Percentiles rank a stretch among this genome's conserved stretches.
Conservation (phyloP, 306 rosid genomes). For the Prunus mongolica region DNA sequence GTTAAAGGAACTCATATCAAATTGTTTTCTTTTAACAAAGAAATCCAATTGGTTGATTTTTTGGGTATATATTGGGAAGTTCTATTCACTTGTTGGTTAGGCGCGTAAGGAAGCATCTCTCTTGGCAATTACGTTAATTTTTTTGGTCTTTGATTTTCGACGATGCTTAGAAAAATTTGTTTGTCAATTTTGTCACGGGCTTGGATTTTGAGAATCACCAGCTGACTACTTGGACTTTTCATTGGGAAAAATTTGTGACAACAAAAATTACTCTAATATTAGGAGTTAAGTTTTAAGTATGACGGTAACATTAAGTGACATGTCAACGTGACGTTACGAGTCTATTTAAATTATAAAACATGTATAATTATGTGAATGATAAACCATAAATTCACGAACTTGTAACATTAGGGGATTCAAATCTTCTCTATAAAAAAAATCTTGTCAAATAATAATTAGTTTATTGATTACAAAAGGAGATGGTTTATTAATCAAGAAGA, state of each 20-base stretch:
- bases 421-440: not conserved
- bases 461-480: not conserved
- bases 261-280: too few species aligned
- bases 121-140: not conserved
- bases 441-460: not conserved
- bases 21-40: too few species aligned
- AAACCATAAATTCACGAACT: too few species aligned
- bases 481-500: not conserved
- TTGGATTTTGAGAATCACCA: too few species aligned
- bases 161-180: not conserved
- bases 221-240: too few species aligned
- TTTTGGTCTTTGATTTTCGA: not conserved
- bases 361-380: too few species aligned
- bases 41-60: not conserved
- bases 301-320: rapidly evolving
- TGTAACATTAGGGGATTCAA: not conserved
- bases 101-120: not conserved
- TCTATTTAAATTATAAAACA: too few species aligned
- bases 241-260: too few species aligned
- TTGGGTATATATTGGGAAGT: not conserved
- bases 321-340: too few species aligned
- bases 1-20: too few species aligned
- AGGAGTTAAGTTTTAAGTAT: too few species aligned
- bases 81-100: not conserved
- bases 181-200: not conserved